Base-by-base conservation (phyloP, 2,329 filamentous ascomycete genomes). In the Fusarium poae region DNA sequence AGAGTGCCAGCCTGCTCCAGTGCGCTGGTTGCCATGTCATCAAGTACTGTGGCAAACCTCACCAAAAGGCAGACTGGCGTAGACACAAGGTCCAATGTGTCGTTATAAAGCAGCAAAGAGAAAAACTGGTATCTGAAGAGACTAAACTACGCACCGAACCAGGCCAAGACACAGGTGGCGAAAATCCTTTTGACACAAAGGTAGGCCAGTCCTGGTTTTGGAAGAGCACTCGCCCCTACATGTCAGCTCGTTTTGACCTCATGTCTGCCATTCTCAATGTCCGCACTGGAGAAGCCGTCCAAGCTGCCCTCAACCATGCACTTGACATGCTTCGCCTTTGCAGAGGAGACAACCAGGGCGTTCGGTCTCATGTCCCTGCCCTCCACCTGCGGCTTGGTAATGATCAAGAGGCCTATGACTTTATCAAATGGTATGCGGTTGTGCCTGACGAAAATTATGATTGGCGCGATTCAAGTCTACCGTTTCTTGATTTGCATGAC, bases 401-500 rank as follows among this genome's bases (percentile, higher is more conserved):
- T 4, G 53, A 67, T 10, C 53, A 64, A 16, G 30, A 67, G 0
- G 64, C 49, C 2, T 60, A 60, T 8, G 53, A 64, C 6, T 67
- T 67, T 2, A 67, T 67, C 20, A 67, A 67, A 32, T 64, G 65
- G 49, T 64, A 48, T 21, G 30, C 48, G 2, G 30, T 55, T 0
- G 40, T 40, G 29, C 23, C 15, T 1, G 59, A 37, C 35, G 37
- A 37, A 2, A 13, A 6, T 0, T 67, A 67, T 4, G 27, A 55
- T 5, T 67, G 64, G 64, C 4, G 11, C 1, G 29, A 67, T 3
- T n/a, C 25, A 27, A 34, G 30, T 7, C 16, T 59, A 39, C 49
- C 44, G 7, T 64, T 16, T 8, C 64, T 67, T 13, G 12, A 67
- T 3, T 10, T 64, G 1, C 3, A 67, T 2, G 63, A 30, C 4